phyloP scores from a whole-genome alignment of 768 basidiomycete genomes.

The Crucibulum laeve region DNA sequence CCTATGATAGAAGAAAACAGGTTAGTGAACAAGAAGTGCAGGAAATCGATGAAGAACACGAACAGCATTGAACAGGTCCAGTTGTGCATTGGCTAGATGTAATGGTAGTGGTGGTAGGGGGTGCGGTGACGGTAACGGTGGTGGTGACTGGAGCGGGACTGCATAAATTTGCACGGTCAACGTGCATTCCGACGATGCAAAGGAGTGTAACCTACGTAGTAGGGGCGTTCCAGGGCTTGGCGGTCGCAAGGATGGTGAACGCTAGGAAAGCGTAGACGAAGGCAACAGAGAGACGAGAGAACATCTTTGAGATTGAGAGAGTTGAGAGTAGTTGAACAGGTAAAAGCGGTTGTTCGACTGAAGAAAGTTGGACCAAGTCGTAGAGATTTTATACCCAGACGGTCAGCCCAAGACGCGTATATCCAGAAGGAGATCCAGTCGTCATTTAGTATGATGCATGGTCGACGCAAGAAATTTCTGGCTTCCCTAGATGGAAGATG shows the following conservation, averaged over 20 bases:
- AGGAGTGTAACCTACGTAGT: constrained; percentile 9
- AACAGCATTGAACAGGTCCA: too few relatives aligned
- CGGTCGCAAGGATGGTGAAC: constrained; percentile 22
- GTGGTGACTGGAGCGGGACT: constrained; percentile 10
- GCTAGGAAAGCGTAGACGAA: constrained; percentile 16
- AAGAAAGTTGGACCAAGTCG: background rate
- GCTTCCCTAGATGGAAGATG: constrained; percentile 3
- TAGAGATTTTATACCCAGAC: constrained; percentile 8
- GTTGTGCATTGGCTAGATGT: constrained; percentile 24
- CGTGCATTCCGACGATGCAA: constrained; percentile 5
- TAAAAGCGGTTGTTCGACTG: constrained; percentile 16
- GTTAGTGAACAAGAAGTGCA: too few relatives aligned
- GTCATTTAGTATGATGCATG: background rate
- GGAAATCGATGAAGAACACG: background rate
- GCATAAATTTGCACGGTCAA: background rate
- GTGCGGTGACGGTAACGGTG: constrained; percentile 13
- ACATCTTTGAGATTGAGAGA: constrained; percentile 15
- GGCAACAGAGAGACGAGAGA: constrained; percentile 15
- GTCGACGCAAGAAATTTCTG: background rate
- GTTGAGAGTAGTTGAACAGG: constrained; percentile 7
- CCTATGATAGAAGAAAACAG: too few relatives aligned
- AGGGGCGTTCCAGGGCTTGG: constrained; percentile 14
- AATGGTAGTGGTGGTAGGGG: constrained; percentile 13
- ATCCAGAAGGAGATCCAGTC: background rate
- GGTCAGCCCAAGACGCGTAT: background rate